Conservation (phyloP, 2,329 filamentous ascomycete species). For the Curvularia spicifera region DNA sequence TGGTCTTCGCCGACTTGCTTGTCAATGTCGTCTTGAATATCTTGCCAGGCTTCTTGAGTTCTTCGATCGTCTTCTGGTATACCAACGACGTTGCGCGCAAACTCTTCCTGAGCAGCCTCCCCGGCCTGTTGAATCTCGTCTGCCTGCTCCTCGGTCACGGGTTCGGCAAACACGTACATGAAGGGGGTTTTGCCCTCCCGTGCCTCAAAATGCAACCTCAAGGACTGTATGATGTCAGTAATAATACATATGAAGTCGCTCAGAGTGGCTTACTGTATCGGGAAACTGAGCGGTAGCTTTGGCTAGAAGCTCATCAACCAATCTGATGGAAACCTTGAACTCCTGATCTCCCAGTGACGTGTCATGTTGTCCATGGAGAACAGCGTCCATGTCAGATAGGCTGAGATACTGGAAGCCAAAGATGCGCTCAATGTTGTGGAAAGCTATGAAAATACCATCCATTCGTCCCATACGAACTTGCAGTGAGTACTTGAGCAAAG, state of each 20-base stretch:
- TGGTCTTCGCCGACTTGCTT: constrained; percentile 41
- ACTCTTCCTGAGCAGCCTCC: constrained; percentile 69
- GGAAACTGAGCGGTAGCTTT: constrained; percentile 78
- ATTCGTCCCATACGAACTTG: constrained; percentile 97
- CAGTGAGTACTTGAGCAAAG: constrained; percentile 94
- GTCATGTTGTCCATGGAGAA: constrained; percentile 79
- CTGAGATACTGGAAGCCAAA: constrained; percentile 97
- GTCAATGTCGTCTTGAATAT: constrained; percentile 42
- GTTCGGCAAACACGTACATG: constrained; percentile 91
- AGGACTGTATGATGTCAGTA: constrained; percentile 55
- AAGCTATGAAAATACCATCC: constrained; percentile 98
- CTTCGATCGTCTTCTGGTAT: constrained; percentile 36
- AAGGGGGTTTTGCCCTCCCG: constrained; percentile 65
- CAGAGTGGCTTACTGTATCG: constrained; percentile 54
- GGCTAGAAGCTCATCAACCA: constrained; percentile 82
- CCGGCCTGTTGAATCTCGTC: constrained; percentile 73
- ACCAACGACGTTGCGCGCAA: constrained; percentile 68
- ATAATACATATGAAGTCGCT: not conserved
- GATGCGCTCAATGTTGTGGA: constrained; percentile 91
- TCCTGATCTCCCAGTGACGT: constrained; percentile 76
- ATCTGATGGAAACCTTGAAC: constrained; percentile 78
- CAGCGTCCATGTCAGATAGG: constrained; percentile 84
- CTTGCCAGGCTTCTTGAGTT: constrained; percentile 42
- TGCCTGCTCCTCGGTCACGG: constrained; percentile 76
- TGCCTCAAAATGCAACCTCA: constrained; percentile 84